Percentiles rank a stretch among this genome's conserved stretches.
Evolutionary conservation across 2,329 filamentous ascomycete genomes (phyloP).

Genomic region (Aspergillus ibericus): DNA sequence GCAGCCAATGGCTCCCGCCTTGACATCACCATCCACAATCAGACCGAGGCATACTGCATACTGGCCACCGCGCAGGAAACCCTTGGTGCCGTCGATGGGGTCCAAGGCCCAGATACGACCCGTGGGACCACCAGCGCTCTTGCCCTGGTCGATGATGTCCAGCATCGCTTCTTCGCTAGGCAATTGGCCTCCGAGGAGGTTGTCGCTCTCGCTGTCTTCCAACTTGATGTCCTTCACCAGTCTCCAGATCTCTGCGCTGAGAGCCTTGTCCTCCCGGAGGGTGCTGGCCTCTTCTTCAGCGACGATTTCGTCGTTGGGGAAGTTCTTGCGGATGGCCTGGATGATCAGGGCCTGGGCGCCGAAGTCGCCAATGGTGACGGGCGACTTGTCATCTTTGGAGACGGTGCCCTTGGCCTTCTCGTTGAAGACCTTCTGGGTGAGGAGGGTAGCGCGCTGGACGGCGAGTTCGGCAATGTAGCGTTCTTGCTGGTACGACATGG

Average conservation of each 20-base stretch:
- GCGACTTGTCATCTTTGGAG: constrained; percentile 91
- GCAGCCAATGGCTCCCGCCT: constrained; percentile 91
- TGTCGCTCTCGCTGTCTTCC: constrained; percentile 63
- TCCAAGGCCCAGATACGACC: constrained; percentile 89
- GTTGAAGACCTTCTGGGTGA: constrained; percentile 77
- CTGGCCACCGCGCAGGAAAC: constrained; percentile 92
- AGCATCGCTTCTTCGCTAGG: constrained; percentile 63
- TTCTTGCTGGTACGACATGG: constrained; percentile 68
- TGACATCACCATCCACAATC: constrained; percentile 89
- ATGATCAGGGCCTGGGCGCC: constrained; percentile 97
- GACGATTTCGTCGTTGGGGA: constrained; percentile 87
- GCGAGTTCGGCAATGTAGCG: constrained; percentile 81
- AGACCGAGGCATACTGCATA: constrained; percentile 93
- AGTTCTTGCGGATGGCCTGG: constrained; percentile 80
- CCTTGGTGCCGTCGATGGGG: constrained; percentile 97
- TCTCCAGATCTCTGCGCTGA: constrained; percentile 79
- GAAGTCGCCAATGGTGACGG: constrained; percentile 97
- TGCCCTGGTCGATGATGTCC: constrained; percentile 58
- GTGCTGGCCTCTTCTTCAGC: constrained; percentile 90
- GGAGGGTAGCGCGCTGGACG: constrained; percentile 76
- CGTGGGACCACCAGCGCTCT: constrained; percentile 41
- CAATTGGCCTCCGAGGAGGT: constrained; percentile 68
- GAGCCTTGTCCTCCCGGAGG: constrained; percentile 67
- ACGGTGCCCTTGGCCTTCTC: constrained; percentile 93
- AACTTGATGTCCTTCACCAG: constrained; percentile 73